These are phyloP conservation scores for Cutaneotrichosporon mucoides DNA, from an alignment of 1,284 basidiomycete species.

Conservation along the genomic window DNA sequence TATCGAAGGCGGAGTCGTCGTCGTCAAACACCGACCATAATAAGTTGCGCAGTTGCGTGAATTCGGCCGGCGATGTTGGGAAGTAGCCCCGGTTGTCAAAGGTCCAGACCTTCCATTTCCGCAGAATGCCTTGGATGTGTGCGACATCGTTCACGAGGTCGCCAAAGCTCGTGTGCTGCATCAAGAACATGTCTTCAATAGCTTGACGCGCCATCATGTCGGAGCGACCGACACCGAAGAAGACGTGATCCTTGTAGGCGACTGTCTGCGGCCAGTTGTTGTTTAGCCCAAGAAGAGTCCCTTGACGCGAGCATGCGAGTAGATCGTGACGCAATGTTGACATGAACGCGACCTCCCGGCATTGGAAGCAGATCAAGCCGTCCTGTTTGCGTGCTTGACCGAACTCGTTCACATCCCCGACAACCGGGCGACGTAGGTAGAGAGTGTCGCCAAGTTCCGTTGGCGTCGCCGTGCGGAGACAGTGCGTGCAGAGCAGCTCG, in stretches of 20 bases:
- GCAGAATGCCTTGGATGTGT: conserved; percentile 15
- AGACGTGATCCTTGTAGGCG: conserved; percentile 13
- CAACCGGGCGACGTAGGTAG: conserved; percentile 6
- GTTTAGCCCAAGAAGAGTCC: conserved; percentile 9
- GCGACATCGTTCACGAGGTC: conserved; percentile 16
- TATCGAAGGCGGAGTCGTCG: conserved; percentile 1
- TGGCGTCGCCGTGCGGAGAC: conserved; percentile 11
- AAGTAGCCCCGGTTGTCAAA: not conserved
- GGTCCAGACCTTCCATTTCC: not conserved
- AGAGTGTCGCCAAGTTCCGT: not conserved
- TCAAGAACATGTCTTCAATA: conserved; percentile 28
- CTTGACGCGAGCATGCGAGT: conserved; percentile 16
- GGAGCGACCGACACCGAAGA: conserved; percentile 9
- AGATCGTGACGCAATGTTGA: conserved; percentile 10
- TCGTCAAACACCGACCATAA: not conserved
- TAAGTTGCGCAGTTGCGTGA: not conserved
- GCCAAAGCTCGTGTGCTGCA: conserved; percentile 24
- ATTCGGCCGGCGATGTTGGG: not conserved
- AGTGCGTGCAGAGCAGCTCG: conserved; percentile 20
- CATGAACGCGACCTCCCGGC: conserved; percentile 16
- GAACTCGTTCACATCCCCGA: conserved; percentile 14
- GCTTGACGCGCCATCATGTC: conserved; percentile 10
- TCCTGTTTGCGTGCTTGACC: conserved; percentile 1
- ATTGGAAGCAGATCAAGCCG: conserved; percentile 15
- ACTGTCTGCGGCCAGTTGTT: not conserved